These are phyloP conservation scores for Stellera chamaejasme DNA, from an alignment of 345 rosid species.

Conservation along the genomic window DNA sequence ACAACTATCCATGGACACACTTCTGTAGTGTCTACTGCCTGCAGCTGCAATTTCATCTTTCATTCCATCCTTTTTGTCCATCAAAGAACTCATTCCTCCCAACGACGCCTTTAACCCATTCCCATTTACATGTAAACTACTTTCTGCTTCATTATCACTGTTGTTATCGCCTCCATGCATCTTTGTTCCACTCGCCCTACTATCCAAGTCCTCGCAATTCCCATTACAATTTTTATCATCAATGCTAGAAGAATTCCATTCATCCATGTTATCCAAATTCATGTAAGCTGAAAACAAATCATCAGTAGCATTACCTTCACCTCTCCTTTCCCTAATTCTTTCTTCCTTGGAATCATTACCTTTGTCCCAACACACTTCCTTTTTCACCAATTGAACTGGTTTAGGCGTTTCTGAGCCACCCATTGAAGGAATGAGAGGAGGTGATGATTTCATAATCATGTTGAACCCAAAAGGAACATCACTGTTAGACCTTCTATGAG, in stretches of 20 bases:
- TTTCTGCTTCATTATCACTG: constrained; percentile 93
- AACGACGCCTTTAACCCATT: constrained; percentile 25
- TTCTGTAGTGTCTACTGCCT: constrained; percentile 58
- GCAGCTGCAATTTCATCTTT: constrained; percentile 78
- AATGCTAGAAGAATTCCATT: constrained; percentile 65
- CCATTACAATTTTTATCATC: constrained; percentile 61
- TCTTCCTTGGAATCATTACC: constrained; percentile 34
- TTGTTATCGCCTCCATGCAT: constrained; percentile 62
- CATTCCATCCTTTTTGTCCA: constrained; percentile 60
- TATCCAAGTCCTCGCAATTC: constrained; percentile 79
- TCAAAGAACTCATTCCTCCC: constrained; percentile 36
- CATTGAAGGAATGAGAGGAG: constrained; percentile 48
- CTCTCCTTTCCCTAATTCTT: constrained; percentile 68
- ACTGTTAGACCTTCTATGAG: constrained; percentile 82
- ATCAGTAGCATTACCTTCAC: constrained; percentile 76
- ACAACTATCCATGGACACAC: constrained; percentile 90
- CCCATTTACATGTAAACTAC: constrained; percentile 69
- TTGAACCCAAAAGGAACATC: constrained; percentile 78
- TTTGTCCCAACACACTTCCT: constrained; percentile 47
- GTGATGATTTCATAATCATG: constrained; percentile 43
- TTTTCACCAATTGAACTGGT: constrained; percentile 41
- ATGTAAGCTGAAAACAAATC: constrained; percentile 90
- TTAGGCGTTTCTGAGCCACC: constrained; percentile 24
- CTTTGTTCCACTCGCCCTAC: constrained; percentile 86
- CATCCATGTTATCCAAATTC: constrained; percentile 88